Evolutionary conservation across 2,329 filamentous ascomycete genomes (phyloP), one percentile per base, ranked within the genome.

Genomic region (Fusarium stilboides): DNA sequence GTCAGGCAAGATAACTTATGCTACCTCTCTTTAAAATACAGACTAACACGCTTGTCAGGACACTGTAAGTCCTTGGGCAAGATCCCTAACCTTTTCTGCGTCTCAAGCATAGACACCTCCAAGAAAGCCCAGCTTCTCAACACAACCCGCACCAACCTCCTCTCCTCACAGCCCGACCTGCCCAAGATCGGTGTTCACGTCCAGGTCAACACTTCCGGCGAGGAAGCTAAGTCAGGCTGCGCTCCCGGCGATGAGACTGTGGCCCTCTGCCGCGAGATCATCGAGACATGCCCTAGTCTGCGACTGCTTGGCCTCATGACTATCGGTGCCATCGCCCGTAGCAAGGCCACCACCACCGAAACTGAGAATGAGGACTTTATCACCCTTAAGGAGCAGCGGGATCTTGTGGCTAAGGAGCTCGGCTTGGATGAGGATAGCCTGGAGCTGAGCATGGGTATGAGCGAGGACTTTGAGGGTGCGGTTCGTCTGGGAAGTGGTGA

Each of bases 361-460:
- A 91, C 84, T n/a, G 91, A 95, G 80, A 98, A 98, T 78, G 94
- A 97, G 79, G 96, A 99, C 80, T 98, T 98, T 77, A 79, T 89
- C 6, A 78, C 82, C 6, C 79, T 99, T 76, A 84, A 83, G 51
- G 86, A 91, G 75, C 90, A 92, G 77, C 84, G 93, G 57, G 92
- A 97, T 77, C 79, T 88, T 15, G 89, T 98, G 3, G 87, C 85
- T 4, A 76, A 81, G 75, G 91, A 82, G 62, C 74, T 84, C 20
- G 76, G 76, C 1, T 56, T 82, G 50, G 77, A 84, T 17, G 80
- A 83, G n/a, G 85, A 86, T 64, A 68, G 61, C n/a, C 77, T 98
- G 74, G 94, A 98, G 83, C 80, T 98, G 80, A 98, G 94, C 80
- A 99, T 99, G 95, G 95, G 95, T 8, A 99, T 99, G 96, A 98